Conservation (phyloP, 2,329 filamentous ascomycete species). For the Ophiobolus disseminans region DNA sequence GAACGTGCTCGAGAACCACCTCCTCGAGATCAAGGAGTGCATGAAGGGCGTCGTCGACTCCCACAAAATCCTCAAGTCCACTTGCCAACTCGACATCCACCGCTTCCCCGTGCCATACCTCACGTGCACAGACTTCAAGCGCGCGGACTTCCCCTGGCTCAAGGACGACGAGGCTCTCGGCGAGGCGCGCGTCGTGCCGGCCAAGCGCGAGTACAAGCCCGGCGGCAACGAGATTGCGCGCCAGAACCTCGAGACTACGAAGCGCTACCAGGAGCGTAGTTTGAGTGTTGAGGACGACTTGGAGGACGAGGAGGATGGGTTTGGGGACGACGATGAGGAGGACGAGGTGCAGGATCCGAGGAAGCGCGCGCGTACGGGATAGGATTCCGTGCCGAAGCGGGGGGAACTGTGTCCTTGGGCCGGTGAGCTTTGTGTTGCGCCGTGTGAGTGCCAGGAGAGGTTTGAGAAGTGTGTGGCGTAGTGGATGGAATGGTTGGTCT, state of each 20-base stretch:
- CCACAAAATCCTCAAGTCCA: constrained; percentile 48
- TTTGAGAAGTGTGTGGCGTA: not conserved
- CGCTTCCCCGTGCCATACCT: constrained; percentile 51
- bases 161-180: constrained; percentile 11
- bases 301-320: constrained; percentile 6
- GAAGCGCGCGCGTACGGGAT: constrained; percentile 6
- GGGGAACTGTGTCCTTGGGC: not conserved
- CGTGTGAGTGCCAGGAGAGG: not conserved
- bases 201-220: constrained; percentile 27
- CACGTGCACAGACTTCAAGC: constrained; percentile 53
- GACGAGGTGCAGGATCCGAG: constrained; percentile 2
- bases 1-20: constrained; percentile 50
- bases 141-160: constrained; percentile 52
- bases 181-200: constrained; percentile 5
- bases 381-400: not conserved
- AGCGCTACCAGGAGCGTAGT: constrained; percentile 16
- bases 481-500: not conserved
- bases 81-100: constrained; percentile 50
- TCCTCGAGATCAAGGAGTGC: constrained; percentile 52
- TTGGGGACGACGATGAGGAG: constrained; percentile 15
- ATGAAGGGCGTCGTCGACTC: constrained; percentile 51
- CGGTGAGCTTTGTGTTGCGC: not conserved
- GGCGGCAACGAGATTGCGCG: constrained; percentile 40
- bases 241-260: constrained; percentile 28
- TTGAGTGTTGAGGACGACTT: constrained; percentile 9